Conservation (phyloP, 2,329 filamentous ascomycete genomes). For the Xylariomycetidae sp. region DNA sequence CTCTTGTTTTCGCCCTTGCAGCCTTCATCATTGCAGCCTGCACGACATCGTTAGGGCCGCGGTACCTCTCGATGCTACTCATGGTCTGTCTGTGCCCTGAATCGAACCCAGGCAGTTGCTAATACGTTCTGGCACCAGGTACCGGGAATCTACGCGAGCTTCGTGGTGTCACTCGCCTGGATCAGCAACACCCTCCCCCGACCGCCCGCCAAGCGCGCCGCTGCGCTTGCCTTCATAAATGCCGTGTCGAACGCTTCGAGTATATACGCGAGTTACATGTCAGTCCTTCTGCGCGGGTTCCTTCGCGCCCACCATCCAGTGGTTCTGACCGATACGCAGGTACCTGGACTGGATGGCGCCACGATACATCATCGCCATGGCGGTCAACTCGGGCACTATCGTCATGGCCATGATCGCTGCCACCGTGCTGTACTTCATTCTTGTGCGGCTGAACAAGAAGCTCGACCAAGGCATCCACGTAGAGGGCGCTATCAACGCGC, state of each 20-base stretch:
- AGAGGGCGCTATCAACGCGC: conserved; percentile 48
- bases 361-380: conserved; percentile 52
- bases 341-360: conserved; percentile 47
- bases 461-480: conserved; percentile 57
- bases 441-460: conserved; percentile 62
- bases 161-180: conserved; percentile 66
- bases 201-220: conserved; percentile 65
- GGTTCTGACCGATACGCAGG: conserved; percentile 52
- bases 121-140: conserved; percentile 27
- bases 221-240: conserved; percentile 71
- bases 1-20: conserved; percentile 54
- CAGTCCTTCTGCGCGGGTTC: conserved; percentile 9
- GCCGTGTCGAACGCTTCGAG: conserved; percentile 61
- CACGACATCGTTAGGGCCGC: conserved; percentile 52
- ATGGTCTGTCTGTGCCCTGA: conserved; percentile 40
- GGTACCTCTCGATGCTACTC: conserved; percentile 67
- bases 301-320: too few relatives aligned
- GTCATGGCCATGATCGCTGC: conserved; percentile 59
- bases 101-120: neutral
- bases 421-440: conserved; percentile 54
- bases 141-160: conserved; percentile 57
- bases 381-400: conserved; percentile 61
- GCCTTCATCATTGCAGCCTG: conserved; percentile 64
- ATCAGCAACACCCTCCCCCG: conserved; percentile 70
- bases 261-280: conserved; percentile 52